These are phyloP conservation scores for Globisporangium ultimum DNA, from an alignment of 352 stramenopile species.

Conservation along the genomic window DNA sequence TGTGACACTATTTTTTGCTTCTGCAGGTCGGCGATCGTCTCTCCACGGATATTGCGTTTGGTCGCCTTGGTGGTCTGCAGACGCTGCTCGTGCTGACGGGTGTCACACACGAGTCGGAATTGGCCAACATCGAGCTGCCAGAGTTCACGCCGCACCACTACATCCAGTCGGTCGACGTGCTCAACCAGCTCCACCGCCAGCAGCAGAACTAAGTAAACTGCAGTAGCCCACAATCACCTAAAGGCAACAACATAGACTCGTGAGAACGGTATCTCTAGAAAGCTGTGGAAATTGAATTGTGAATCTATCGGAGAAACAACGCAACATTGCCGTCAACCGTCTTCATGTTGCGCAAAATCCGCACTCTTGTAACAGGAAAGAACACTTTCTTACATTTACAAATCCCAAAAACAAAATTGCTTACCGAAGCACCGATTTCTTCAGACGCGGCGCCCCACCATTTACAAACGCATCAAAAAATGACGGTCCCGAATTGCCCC, in stretches of 20 bases:
- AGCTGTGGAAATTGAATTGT: background rate
- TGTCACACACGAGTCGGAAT: constrained; percentile 58
- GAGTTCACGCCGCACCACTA: constrained; percentile 63
- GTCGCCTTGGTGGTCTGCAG: constrained; percentile 57
- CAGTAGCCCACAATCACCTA: background rate
- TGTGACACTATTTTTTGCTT: constrained; percentile 1
- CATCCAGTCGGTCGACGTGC: constrained; percentile 64
- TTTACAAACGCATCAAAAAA: constrained; percentile 83
- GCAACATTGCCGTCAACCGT: background rate
- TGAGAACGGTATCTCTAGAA: background rate
- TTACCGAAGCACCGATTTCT: constrained; percentile 21
- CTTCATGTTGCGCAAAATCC: background rate
- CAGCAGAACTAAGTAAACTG: constrained; percentile 22
- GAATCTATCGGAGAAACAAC: background rate
- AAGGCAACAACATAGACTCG: background rate
- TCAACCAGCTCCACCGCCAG: constrained; percentile 63
- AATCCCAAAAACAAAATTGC: background rate
- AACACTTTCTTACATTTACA: background rate
- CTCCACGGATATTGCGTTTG: constrained; percentile 85
- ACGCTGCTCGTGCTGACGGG: constrained; percentile 78
- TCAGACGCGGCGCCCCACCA: constrained; percentile 51
- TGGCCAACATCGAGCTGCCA: constrained; percentile 43
- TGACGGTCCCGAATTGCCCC: constrained; percentile 20
- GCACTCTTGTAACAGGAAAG: background rate
- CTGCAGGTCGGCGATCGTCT: constrained; percentile 74